phyloP scores from a whole-genome alignment of 2,329 filamentous ascomycete species.

The Stagonosporopsis rhizophila region DNA sequence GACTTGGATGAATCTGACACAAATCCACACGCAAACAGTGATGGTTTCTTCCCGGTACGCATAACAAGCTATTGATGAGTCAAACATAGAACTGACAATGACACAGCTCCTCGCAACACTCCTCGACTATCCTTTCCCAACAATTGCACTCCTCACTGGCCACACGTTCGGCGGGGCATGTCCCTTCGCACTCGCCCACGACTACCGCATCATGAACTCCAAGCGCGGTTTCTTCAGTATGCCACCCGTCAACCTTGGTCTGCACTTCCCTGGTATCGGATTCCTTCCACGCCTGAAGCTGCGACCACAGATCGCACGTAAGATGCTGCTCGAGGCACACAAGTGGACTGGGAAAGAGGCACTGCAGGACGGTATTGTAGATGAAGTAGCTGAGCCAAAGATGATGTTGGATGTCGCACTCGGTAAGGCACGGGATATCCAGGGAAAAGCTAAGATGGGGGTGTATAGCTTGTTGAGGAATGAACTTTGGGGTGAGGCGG shows the following conservation, averaged over 20 bases:
- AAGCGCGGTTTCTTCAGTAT: slow-evolving; percentile 45
- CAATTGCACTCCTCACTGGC: slow-evolving; percentile 57
- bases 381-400: slow-evolving; percentile 56
- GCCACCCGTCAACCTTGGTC: slow-evolving; percentile 62
- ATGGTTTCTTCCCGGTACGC: slow-evolving; percentile 60
- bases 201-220: slow-evolving; percentile 55
- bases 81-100: background rate
- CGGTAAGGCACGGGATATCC: slow-evolving; percentile 53
- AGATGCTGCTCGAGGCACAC: slow-evolving; percentile 64
- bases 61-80: background rate
- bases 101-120: slow-evolving; percentile 53
- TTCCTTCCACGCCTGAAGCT: slow-evolving; percentile 61
- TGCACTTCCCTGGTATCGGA: slow-evolving; percentile 64
- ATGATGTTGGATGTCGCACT: slow-evolving; percentile 58
- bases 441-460: slow-evolving; percentile 55
- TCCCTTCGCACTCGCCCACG: slow-evolving; percentile 56
- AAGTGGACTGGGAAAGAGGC: slow-evolving; percentile 62
- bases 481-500: slow-evolving; percentile 63
- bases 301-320: slow-evolving; percentile 58
- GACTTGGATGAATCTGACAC: slow-evolving; percentile 57
- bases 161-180: slow-evolving; percentile 60
- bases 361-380: slow-evolving; percentile 61
- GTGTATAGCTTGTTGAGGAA: slow-evolving; percentile 61
- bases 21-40: slow-evolving; percentile 63
- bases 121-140: slow-evolving; percentile 59